Evolutionary conservation across 78 protist species (phyloP).

Genomic region (Dictyostelium intermedium): DNA sequence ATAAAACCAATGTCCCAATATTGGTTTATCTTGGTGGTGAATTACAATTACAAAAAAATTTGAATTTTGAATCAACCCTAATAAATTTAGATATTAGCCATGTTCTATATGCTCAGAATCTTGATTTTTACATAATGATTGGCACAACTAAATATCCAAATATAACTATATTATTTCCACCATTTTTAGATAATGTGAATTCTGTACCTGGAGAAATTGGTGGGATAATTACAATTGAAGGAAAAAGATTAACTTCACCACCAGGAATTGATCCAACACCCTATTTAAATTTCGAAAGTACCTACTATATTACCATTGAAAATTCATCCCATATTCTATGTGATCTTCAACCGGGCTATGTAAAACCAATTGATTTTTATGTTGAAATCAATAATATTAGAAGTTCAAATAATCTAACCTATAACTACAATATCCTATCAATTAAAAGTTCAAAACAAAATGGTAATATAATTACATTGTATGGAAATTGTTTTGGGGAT

Average conservation of each 20-base stretch:
- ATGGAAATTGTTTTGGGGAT: background rate
- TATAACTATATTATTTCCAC: background rate
- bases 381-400: background rate
- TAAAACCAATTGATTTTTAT: background rate
- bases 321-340: background rate
- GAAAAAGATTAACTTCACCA: background rate
- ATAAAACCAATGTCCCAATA: background rate
- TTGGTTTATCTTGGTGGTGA: background rate
- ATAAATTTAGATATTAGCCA: background rate
- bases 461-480: background rate
- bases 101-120: background rate
- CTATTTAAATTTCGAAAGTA: background rate
- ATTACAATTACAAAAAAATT: background rate
- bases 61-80: background rate
- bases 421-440: background rate
- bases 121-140: background rate
- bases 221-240: background rate
- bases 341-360: background rate
- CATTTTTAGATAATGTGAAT: background rate
- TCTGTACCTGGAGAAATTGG: background rate
- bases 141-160: background rate
- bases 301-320: too few species aligned
- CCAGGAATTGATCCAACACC: background rate
- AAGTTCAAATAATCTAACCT: background rate
- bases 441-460: background rate